A percentile compares a stretch with the other conserved stretches of the same genome.
These are phyloP conservation scores for Coccomyxa subellipsoidea DNA, from an alignment of 163 green algal species.

Conservation along the genomic window DNA sequence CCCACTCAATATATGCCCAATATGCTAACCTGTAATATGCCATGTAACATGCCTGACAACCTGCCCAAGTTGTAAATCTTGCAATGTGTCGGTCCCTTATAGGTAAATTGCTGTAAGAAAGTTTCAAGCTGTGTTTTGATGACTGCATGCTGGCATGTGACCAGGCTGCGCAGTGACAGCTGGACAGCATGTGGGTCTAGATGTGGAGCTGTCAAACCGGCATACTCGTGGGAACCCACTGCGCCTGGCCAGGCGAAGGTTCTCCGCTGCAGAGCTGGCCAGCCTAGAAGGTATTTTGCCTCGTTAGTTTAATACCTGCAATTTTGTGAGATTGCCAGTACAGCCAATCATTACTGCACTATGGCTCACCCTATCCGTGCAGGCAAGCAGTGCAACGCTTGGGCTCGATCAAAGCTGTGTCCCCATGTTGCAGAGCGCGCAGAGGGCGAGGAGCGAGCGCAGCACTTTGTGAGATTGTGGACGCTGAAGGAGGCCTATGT, in stretches of 20 bases:
- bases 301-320: not conserved
- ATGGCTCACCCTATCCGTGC: too few relatives aligned
- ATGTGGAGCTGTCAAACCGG: slow-evolving; percentile 51
- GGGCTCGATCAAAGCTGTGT: too few relatives aligned
- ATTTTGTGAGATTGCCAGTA: too few relatives aligned
- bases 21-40: too few relatives aligned
- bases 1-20: too few relatives aligned
- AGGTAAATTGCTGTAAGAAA: too few relatives aligned
- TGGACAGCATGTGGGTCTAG: slow-evolving; percentile 51
- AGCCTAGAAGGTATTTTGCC: slow-evolving; percentile 18
- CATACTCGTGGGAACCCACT: slow-evolving; percentile 34
- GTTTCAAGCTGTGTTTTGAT: not conserved
- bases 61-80: too few relatives aligned
- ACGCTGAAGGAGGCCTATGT: slow-evolving; percentile 88
- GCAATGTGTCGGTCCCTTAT: too few relatives aligned
- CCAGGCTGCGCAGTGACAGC: slow-evolving; percentile 43
- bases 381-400: too few relatives aligned
- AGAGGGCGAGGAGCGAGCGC: slow-evolving; percentile 1
- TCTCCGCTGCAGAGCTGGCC: slow-evolving; percentile 47
- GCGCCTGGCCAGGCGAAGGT: slow-evolving; percentile 53
- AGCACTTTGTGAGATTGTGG: slow-evolving; percentile 75
- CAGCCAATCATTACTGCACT: too few relatives aligned
- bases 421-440: not conserved
- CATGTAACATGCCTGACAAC: too few relatives aligned
- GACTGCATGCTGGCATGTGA: not conserved